These are phyloP conservation scores for Paxillus involutus DNA, from an alignment of 768 basidiomycete genomes.

Conservation along the genomic window DNA sequence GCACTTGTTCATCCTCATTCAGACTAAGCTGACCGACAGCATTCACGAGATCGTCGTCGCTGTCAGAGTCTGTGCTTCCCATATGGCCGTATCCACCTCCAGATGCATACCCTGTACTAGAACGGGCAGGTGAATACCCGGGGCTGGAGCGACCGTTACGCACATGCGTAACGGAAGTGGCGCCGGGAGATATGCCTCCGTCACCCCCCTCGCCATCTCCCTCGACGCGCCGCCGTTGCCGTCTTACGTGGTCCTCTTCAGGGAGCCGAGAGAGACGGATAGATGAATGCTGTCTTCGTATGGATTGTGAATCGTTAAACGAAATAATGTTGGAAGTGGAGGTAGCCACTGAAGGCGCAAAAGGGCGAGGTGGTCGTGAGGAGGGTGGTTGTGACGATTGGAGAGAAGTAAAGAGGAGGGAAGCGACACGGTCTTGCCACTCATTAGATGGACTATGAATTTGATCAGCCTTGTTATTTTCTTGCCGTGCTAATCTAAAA, in stretches of 20 bases:
- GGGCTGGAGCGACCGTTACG: conserved; percentile 20
- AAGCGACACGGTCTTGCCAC: conserved; percentile 72
- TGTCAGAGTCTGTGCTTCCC: conserved; percentile 33
- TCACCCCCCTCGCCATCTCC: conserved; percentile 9
- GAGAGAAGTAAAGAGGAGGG: conserved; percentile 21
- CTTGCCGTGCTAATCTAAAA: not conserved
- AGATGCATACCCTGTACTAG: conserved; percentile 11
- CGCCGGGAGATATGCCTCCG: conserved; percentile 8
- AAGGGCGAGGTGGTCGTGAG: not conserved
- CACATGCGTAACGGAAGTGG: not conserved
- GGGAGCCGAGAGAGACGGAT: conserved; percentile 10
- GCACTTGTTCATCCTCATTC: conserved; percentile 83
- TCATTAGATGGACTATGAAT: conserved; percentile 68
- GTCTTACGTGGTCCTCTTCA: conserved; percentile 36
- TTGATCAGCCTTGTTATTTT: conserved; percentile 5
- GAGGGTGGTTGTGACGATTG: conserved; percentile 5
- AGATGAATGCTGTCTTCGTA: conserved; percentile 9
- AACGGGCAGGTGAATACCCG: conserved; percentile 13
- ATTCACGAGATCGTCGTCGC: conserved; percentile 52
- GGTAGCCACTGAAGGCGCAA: not conserved
- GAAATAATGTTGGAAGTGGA: conserved; percentile 6
- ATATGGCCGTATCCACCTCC: conserved; percentile 24
- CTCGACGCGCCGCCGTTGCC: conserved; percentile 51
- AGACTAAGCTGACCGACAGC: conserved; percentile 85
- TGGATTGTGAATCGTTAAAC: conserved; percentile 12